Percentiles rank a stretch among this genome's conserved stretches.
Evolutionary conservation across 768 basidiomycete genomes (phyloP).

Genomic region (Nevesoporus exiguus): DNA sequence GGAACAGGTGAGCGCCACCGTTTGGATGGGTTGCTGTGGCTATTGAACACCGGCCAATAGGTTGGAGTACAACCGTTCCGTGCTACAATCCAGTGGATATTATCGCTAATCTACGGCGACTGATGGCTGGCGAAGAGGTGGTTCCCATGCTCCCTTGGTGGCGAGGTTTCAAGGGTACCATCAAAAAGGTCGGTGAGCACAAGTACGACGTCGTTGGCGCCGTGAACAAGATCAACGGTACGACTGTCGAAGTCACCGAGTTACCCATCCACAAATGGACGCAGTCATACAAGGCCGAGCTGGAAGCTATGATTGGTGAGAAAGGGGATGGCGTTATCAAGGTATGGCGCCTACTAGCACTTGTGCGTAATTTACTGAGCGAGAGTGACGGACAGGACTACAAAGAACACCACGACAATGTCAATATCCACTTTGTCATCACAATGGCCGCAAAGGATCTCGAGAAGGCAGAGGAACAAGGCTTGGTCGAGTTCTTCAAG

Average conservation of each 20-base stretch:
- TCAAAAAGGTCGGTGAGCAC: constrained; percentile 77
- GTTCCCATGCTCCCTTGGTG: constrained; percentile 95
- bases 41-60: constrained; percentile 35
- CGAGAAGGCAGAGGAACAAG: constrained; percentile 85
- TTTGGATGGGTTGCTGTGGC: background rate
- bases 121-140: constrained; percentile 83
- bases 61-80: constrained; percentile 93
- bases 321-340: constrained; percentile 82
- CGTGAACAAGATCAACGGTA: constrained; percentile 72
- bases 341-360: constrained; percentile 39
- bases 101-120: constrained; percentile 77
- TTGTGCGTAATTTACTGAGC: background rate
- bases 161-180: constrained; percentile 89
- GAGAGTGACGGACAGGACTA: constrained; percentile 64
- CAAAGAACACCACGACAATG: constrained; percentile 93
- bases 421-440: constrained; percentile 85
- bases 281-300: constrained; percentile 82
- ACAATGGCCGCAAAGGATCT: constrained; percentile 78
- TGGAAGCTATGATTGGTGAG: constrained; percentile 86
- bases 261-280: constrained; percentile 97
- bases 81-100: constrained; percentile 92
- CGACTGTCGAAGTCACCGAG: constrained; percentile 93
- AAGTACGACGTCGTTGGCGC: constrained; percentile 82
- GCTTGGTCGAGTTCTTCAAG: constrained; percentile 89
- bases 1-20: constrained; percentile 71